phyloP scores from a whole-genome alignment of 2,329 filamentous ascomycete genomes.

The Geosmithia flava region DNA sequence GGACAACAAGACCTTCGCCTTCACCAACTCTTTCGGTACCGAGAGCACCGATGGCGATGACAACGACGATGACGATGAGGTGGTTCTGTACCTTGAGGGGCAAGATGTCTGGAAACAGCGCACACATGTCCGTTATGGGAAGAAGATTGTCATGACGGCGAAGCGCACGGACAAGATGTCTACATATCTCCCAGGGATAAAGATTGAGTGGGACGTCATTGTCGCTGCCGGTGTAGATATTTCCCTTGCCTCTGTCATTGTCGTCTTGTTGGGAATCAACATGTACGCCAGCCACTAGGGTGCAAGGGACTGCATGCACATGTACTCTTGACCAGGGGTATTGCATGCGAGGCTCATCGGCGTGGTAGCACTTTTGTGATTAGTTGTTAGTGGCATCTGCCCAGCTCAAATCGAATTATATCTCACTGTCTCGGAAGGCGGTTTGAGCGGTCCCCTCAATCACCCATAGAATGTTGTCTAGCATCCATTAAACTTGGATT shows the following conservation, averaged over 20 bases:
- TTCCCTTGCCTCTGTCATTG: not conserved
- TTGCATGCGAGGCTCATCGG: too few species aligned
- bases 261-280: not conserved
- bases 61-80: not conserved
- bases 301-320: too few species aligned
- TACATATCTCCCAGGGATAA: not conserved
- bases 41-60: not conserved
- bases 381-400: too few species aligned
- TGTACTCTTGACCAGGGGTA: too few species aligned
- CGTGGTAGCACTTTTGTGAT: too few species aligned
- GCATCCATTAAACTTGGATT: too few species aligned
- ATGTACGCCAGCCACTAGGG: not conserved
- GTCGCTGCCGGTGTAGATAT: not conserved
- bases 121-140: not conserved
- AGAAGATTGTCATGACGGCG: not conserved
- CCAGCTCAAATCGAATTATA: too few species aligned
- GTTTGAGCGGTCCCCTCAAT: too few species aligned
- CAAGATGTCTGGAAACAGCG: not conserved
- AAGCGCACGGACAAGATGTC: not conserved
- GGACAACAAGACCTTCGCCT: not conserved
- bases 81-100: not conserved
- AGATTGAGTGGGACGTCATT: not conserved
- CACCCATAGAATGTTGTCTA: too few species aligned
- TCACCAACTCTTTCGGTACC: not conserved
- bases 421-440: too few species aligned